A percentile compares a stretch with the other conserved stretches of the same genome.
phyloP scores from a whole-genome alignment of 306 rosid genomes.

The Malus orientalis region DNA sequence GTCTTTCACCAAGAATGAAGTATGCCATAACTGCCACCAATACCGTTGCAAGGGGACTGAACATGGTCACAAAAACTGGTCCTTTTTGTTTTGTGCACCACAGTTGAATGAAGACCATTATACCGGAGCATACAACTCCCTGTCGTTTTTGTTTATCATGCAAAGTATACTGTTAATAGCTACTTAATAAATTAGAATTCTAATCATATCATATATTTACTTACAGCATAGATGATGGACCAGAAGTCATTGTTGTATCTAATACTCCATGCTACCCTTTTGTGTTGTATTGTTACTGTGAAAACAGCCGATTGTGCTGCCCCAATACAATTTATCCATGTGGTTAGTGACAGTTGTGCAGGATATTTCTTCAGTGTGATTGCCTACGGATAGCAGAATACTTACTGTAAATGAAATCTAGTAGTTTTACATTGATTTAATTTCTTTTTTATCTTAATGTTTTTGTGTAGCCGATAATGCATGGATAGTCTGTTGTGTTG shows the following conservation, averaged over 20 bases:
- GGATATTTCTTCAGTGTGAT: conserved; percentile 36
- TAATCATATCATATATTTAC: background rate
- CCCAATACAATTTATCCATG: conserved; percentile 33
- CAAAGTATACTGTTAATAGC: background rate
- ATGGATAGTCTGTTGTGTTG: background rate
- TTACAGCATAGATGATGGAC: conserved; percentile 24
- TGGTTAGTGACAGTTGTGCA: conserved; percentile 38
- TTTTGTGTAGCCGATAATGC: background rate
- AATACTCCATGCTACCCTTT: conserved; percentile 21
- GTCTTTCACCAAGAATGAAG: conserved; percentile 30
- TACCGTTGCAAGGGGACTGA: conserved; percentile 25
- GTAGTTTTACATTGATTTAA: background rate
- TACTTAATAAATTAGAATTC: background rate
- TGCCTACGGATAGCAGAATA: conserved; percentile 17
- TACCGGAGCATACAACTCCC: conserved; percentile 25
- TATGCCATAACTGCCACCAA: conserved; percentile 29
- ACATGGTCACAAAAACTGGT: conserved; percentile 34
- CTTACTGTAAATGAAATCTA: background rate
- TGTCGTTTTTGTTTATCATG: conserved; percentile 2
- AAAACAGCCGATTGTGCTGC: conserved; percentile 36
- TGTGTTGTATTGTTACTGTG: conserved; percentile 18
- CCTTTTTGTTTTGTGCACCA: conserved; percentile 30
- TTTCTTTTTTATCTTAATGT: background rate
- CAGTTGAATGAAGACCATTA: conserved; percentile 22
- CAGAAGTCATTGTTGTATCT: conserved; percentile 20